Base-by-base conservation (phyloP, 2,329 filamentous ascomycete species). In the Venturia asperata region DNA sequence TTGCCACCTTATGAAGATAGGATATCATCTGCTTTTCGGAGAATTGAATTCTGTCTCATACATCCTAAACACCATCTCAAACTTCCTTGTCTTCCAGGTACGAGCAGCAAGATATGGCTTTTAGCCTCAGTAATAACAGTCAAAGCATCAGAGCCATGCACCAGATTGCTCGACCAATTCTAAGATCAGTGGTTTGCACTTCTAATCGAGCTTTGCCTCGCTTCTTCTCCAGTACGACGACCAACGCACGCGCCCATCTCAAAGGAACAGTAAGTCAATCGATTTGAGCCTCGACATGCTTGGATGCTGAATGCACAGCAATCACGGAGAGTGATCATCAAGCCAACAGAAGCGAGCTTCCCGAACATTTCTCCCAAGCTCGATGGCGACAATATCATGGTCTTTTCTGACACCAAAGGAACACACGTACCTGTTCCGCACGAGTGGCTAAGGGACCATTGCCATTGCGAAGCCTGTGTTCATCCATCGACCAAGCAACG, bases 401-500 rank as follows among this genome's bases (percentile, higher is more conserved):
- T 58, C 27, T 58, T 34, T 37, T 58, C 52, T 19, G 52, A 58
- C 52, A 19, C 17, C 9, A 34, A 58, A 34, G 30, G 19, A n/a
- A 58, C 15, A 58, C 24, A 30, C 27, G 30, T 58, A 9, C 52
- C 52, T 58, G 52, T 58, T 58, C 30, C 52, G n/a, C 37, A 34
- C 6, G 52, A 58, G 52, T 64, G 63, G 63, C 49, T 64, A 17
- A 87, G 88, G 68, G 89, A 92, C 70, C 88, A 90, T 71, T 92
- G 89, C 71, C 87, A 85, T 66, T 92, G 89, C 72, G 70, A 74
- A 1, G 73, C 78, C 67, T 92, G 89, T 72, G 80, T 89, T 30
- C 87, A 91, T 73, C 83, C 83, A 65, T 83, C 86, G 67, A 92
- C 89, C 5, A 85, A 81, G 73, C 89, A 92, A 74, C 79, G 87